Base-by-base conservation (phyloP, 495 filamentous ascomycete species). In the Hypoxylon fragiforme region DNA sequence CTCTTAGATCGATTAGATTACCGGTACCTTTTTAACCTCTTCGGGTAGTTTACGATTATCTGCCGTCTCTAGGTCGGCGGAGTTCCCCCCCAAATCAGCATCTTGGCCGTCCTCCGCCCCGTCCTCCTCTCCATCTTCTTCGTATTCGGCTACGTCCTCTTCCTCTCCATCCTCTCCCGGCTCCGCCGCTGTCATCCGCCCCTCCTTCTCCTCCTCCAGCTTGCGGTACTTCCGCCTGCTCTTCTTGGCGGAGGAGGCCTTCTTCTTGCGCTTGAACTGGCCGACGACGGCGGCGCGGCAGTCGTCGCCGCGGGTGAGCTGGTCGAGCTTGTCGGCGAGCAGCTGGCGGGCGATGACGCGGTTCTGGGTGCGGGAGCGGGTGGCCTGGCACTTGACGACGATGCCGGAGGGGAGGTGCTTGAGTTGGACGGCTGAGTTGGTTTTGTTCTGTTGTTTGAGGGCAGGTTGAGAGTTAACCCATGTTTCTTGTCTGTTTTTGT, bases 351-450 rank as follows among this genome's bases (percentile, higher is more conserved):
- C 94, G 32, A 90, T 86, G 74, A 88, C 92, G 45, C 91, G 85
- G 69, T 98, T 98, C 71, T 97, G 91, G 19, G 78, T 77, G 26
- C 89, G 84, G 0, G 89, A 94, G 14, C 94, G 85, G 3, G 95
- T 97, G 4, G 85, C 90, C 71, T 98, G 94, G 32, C 79, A 91
- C 70, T 98, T 98, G 8, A 97, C 76, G 16, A 97, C 91, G 20
- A 96, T 72, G 40, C 92, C 92, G 7, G 91, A 92, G 11, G 92
- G 90, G 15, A 88, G 71, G 73, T 98, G 94, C 49, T 84, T 92
- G 19, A 98, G 79, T 65, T 98, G 95, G 31, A 97, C 94, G 38
- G 94, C 94, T 7, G 90, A 97, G 57, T 84, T 85, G 16, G 94
- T 97, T 86, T 98, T 98, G 75, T 98, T 98, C 88, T 92, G 45